A percentile compares a stretch with the other conserved stretches of the same genome.
Conservation (phyloP, 257 asterid species). For the Scutellaria barbata region DNA sequence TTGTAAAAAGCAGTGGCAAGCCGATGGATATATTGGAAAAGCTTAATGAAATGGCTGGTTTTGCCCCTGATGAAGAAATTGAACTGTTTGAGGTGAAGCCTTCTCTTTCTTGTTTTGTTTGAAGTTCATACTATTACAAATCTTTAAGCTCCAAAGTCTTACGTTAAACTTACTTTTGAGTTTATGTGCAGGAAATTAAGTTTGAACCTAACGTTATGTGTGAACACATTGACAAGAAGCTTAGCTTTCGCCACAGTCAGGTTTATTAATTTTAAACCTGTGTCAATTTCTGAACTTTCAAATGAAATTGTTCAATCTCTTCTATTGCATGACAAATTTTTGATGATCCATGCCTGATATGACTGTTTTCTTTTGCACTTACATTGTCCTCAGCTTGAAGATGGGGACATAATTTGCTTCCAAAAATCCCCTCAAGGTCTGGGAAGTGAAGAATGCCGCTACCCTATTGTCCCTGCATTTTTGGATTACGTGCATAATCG, state of each 20-base stretch:
- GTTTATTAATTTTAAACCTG: slow-evolving; percentile 35
- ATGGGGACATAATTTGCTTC: slow-evolving; percentile 81
- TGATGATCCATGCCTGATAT: background rate
- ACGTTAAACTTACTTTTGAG: slow-evolving; percentile 23
- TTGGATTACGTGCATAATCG: slow-evolving; percentile 79
- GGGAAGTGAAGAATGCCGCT: slow-evolving; percentile 54
- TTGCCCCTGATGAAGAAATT: slow-evolving; percentile 71
- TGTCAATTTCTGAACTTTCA: slow-evolving; percentile 16
- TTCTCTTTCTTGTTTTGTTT: slow-evolving; percentile 18
- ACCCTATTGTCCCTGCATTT: slow-evolving; percentile 74
- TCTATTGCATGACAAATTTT: slow-evolving; percentile 17
- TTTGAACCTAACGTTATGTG: slow-evolving; percentile 81
- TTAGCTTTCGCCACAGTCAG: slow-evolving; percentile 63
- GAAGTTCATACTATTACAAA: slow-evolving; percentile 8
- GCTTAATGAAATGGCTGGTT: slow-evolving; percentile 78
- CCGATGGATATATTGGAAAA: slow-evolving; percentile 62
- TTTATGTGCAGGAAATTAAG: slow-evolving; percentile 66
- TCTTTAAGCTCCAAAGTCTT: slow-evolving; percentile 18
- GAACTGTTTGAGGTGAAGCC: slow-evolving; percentile 74
- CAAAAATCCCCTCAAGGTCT: slow-evolving; percentile 60
- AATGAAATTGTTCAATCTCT: background rate
- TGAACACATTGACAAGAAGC: slow-evolving; percentile 66
- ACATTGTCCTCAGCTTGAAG: slow-evolving; percentile 62
- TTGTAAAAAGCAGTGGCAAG: slow-evolving; percentile 67
- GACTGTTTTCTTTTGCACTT: slow-evolving; percentile 29